These are phyloP conservation scores for Phlegmacium glaucopus DNA, from an alignment of 768 basidiomycete genomes.

Conservation along the genomic window DNA sequence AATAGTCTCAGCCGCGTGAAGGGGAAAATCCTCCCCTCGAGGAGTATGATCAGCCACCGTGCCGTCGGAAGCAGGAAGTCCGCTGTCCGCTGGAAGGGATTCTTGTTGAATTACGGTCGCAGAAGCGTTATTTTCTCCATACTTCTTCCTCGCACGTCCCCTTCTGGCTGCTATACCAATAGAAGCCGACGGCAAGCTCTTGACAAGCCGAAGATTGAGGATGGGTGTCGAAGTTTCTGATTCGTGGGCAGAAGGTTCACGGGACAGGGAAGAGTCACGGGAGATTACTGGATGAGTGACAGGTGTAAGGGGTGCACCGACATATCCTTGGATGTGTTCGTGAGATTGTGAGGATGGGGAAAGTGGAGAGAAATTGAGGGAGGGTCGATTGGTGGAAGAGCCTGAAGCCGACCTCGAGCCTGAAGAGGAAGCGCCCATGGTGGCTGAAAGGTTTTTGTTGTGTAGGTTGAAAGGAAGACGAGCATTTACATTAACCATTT, in stretches of 20 bases:
- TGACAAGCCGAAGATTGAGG: slow-evolving; percentile 18
- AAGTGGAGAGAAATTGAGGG: slow-evolving; percentile 8
- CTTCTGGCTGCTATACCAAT: slow-evolving; percentile 5
- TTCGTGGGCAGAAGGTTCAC: slow-evolving; percentile 11
- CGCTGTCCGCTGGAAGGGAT: background rate
- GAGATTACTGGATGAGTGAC: slow-evolving; percentile 10
- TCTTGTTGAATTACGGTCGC: background rate
- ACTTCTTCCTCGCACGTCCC: slow-evolving; percentile 15
- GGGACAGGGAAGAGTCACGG: slow-evolving; percentile 8
- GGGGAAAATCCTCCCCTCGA: background rate
- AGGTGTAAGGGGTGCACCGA: slow-evolving; percentile 14
- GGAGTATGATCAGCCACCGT: background rate
- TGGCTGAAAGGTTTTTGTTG: slow-evolving; percentile 30
- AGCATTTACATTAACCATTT: slow-evolving; percentile 62
- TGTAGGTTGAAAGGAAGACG: slow-evolving; percentile 56
- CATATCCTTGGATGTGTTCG: slow-evolving; percentile 12
- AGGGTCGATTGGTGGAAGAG: slow-evolving; percentile 13
- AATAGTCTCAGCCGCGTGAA: background rate
- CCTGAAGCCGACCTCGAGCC: slow-evolving; percentile 24
- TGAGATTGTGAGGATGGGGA: background rate
- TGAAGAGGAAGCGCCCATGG: slow-evolving; percentile 22
- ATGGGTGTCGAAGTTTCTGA: slow-evolving; percentile 21
- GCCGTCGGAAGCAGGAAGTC: background rate
- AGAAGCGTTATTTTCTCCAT: background rate
- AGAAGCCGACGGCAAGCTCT: slow-evolving; percentile 2